Evolutionary conservation across 768 basidiomycete genomes (phyloP).

Genomic region (Tricholoma furcatifolium): DNA sequence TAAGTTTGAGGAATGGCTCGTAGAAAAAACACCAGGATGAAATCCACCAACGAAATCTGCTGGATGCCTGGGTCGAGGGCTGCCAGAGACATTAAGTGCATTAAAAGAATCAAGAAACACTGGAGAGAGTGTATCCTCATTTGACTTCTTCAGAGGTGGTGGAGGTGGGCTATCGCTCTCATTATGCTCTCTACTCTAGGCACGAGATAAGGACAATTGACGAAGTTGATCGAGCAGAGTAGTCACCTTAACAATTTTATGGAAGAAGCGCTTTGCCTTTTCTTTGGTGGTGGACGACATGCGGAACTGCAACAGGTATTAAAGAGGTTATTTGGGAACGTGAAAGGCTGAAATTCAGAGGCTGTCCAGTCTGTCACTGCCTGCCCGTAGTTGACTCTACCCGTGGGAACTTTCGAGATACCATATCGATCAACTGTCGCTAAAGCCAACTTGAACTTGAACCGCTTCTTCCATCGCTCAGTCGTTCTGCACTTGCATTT

Average conservation of each 20-base stretch:
- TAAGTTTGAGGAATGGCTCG: constrained; percentile 2
- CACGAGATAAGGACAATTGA: not conserved
- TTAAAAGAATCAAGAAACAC: constrained; percentile 26
- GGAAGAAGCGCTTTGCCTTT: constrained; percentile 18
- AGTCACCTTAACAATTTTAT: constrained; percentile 22
- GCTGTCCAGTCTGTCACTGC: too few relatives aligned
- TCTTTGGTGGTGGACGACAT: constrained; percentile 7
- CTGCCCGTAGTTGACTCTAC: too few relatives aligned
- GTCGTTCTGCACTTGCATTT: too few relatives aligned
- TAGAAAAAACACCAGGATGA: constrained; percentile 22
- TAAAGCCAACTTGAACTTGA: too few relatives aligned
- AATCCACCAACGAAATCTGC: constrained; percentile 53
- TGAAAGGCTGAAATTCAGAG: too few relatives aligned
- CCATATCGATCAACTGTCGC: too few relatives aligned
- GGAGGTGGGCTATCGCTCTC: constrained; percentile 1
- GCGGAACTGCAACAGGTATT: not conserved
- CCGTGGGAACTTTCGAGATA: too few relatives aligned
- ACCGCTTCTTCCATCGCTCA: too few relatives aligned
- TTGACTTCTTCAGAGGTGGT: constrained; percentile 18
- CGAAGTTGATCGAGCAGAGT: not conserved
- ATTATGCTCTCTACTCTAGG: constrained; percentile 1
- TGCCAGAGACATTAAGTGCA: constrained; percentile 21
- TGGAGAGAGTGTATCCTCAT: constrained; percentile 8
- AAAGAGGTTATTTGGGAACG: too few relatives aligned
- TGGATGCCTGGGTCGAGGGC: constrained; percentile 1